Conservation (phyloP, 805 yeast genomes). For the Debaryomyces hansenii region DNA sequence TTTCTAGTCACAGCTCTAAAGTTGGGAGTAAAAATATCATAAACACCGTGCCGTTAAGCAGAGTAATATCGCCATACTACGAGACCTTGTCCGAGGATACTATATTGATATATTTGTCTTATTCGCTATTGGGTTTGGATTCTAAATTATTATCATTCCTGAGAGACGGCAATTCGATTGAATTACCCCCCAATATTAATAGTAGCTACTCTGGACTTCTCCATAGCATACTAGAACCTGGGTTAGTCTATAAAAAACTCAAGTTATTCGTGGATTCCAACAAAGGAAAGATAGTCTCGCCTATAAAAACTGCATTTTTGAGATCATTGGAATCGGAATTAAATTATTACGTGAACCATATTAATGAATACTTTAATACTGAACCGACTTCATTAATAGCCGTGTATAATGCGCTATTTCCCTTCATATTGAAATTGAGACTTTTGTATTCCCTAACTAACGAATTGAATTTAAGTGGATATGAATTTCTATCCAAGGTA, state of each 20-base stretch:
- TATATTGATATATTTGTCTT: conserved; percentile 49
- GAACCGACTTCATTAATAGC: conserved; percentile 29
- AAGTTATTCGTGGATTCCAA: conserved; percentile 21
- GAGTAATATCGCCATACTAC: conserved; percentile 27
- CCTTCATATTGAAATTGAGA: conserved; percentile 57
- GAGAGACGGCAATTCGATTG: conserved; percentile 23
- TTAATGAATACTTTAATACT: conserved; percentile 33
- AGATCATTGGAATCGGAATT: conserved; percentile 46
- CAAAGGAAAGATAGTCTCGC: conserved; percentile 37
- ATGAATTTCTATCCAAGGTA: conserved; percentile 55
- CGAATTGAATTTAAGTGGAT: conserved; percentile 40
- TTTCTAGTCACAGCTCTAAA: not conserved
- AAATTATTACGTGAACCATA: conserved; percentile 29
- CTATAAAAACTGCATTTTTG: conserved; percentile 62
- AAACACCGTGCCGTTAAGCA: conserved; percentile 1
- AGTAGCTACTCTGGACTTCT: conserved; percentile 58
- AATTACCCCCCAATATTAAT: conserved; percentile 53
- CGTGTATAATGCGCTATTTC: conserved; percentile 44
- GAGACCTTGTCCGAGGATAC: conserved; percentile 27
- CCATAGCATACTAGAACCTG: conserved; percentile 66
- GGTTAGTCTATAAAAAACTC: conserved; percentile 58
- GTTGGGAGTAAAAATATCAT: not conserved
- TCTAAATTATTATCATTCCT: conserved; percentile 54
- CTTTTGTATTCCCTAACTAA: conserved; percentile 48
- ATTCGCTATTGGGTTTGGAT: conserved; percentile 61